Evolutionary conservation across 2,329 filamentous ascomycete genomes (phyloP), one percentile per base, ranked within the genome.

Genomic region (Rutstroemia sp.): DNA sequence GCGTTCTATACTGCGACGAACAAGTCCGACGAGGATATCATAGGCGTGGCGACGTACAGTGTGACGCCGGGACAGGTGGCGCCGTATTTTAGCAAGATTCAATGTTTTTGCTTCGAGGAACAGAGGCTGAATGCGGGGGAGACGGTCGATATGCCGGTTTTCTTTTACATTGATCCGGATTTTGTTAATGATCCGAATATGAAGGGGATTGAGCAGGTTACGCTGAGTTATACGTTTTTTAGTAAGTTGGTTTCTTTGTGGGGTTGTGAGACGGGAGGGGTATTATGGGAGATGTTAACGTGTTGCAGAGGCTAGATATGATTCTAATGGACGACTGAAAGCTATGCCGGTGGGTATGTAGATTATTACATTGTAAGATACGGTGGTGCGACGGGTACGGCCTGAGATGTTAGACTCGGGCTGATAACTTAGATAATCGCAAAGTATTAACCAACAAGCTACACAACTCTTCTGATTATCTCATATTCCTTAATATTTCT

Each of bases 41-140:
- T 99, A 67, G 94, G 94, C 48, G 92, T 99, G 45, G 94, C 94
- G 10, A 99, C 94, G 7, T 99, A 99, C 74, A 95, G 89, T 68
- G 95, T 99, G 30, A 96, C 92, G 2, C 94, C 94, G 0, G 94
- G 84, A 3, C 94, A 99, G 74, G 92, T 95, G 46, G 92, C 94
- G 45, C 92, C 90, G 1, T 99, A 99, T 72, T 99, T 99, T 70
- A 95, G 89, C 81, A 99, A 99, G 80, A 99, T 99, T 47, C 94
- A 99, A 73, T 99, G 94, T 70, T 99, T 99, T 73, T 99, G 94
- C 73, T 99, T 99, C 67, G 94, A 99, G 75, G 92, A 91, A 73
- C 94, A 99, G 78, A 81, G 95, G 60, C 73, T 99, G 63, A 92
- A 94, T 69, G 92, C 92, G 5, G 92, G 92, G 46, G 95, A 99